A percentile compares a stretch with the other conserved stretches of the same genome.
Conservation (phyloP, 2,329 filamentous ascomycete species). For the Rosellinia necatrix region DNA sequence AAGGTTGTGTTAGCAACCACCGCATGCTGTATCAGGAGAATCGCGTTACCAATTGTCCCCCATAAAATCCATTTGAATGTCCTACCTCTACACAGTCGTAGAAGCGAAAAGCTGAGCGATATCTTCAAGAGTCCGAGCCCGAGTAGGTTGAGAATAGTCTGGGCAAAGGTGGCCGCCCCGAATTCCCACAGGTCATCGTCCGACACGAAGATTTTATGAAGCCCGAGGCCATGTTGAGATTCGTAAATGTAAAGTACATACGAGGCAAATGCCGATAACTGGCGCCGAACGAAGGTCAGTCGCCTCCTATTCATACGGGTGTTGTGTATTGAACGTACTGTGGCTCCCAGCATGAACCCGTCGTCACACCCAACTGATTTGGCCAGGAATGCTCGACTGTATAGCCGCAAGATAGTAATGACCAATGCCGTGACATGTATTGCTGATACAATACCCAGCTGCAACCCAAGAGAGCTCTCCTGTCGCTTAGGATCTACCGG, state of each 20-base stretch:
- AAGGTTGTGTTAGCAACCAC: slow-evolving; percentile 4
- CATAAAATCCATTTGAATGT: slow-evolving; percentile 23
- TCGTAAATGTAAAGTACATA: slow-evolving; percentile 48
- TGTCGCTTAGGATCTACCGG: not conserved
- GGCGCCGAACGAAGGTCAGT: not conserved
- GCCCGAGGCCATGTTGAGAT: slow-evolving; percentile 51
- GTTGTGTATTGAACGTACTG: slow-evolving; percentile 30
- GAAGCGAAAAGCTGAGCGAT: slow-evolving; percentile 50
- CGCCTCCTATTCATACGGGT: not conserved
- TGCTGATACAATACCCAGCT: slow-evolving; percentile 10
- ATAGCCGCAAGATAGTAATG: slow-evolving; percentile 15
- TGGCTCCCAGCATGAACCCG: slow-evolving; percentile 36
- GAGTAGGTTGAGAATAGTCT: slow-evolving; percentile 51
- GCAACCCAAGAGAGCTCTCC: slow-evolving; percentile 17
- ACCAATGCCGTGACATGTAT: slow-evolving; percentile 12
- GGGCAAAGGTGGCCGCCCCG: slow-evolving; percentile 49
- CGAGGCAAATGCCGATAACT: slow-evolving; percentile 40
- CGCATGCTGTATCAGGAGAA: not conserved
- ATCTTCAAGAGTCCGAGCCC: slow-evolving; percentile 50
- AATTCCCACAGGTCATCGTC: slow-evolving; percentile 42
- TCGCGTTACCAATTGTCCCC: slow-evolving; percentile 20
- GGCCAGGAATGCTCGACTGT: slow-evolving; percentile 17
- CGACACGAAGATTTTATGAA: slow-evolving; percentile 46
- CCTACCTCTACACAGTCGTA: slow-evolving; percentile 41
- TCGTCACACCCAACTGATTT: slow-evolving; percentile 38